Evolutionary conservation across 192 early-diverging fungal genomes (phyloP).

Genomic region (Coemansia sp.): DNA sequence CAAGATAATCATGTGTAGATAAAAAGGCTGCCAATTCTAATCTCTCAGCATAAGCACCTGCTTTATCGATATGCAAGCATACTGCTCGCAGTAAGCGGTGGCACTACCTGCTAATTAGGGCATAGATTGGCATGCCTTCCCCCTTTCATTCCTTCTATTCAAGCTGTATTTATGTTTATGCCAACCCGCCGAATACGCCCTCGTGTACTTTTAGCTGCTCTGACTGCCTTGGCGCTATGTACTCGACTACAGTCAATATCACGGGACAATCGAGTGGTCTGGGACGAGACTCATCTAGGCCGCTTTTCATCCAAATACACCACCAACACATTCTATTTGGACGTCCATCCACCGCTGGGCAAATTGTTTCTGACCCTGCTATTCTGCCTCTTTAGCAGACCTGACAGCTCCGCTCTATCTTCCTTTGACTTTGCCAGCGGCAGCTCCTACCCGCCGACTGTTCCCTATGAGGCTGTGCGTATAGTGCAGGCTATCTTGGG

Average conservation of each 20-base stretch:
- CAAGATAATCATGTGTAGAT: too few species aligned
- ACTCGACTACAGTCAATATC: slow-evolving; percentile 56
- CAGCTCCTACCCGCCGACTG: slow-evolving; percentile 72
- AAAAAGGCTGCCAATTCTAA: too few species aligned
- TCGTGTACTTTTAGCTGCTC: background rate
- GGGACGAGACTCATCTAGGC: slow-evolving; percentile 97
- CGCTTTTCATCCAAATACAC: slow-evolving; percentile 92
- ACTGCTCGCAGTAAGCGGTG: too few species aligned
- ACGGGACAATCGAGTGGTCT: slow-evolving; percentile 59
- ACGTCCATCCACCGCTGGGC: slow-evolving; percentile 94
- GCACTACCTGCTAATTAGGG: background rate
- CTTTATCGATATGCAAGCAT: too few species aligned
- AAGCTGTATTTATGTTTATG: background rate
- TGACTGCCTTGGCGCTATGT: slow-evolving; percentile 6
- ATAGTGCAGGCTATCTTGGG: slow-evolving; percentile 72
- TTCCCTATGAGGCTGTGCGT: slow-evolving; percentile 82
- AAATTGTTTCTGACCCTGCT: slow-evolving; percentile 68
- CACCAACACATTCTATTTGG: slow-evolving; percentile 88
- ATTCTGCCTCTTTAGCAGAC: slow-evolving; percentile 56
- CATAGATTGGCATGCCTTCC: background rate
- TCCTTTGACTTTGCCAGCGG: slow-evolving; percentile 80
- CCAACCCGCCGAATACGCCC: background rate
- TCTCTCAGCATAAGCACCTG: too few species aligned
- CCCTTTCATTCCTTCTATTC: background rate
- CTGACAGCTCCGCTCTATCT: slow-evolving; percentile 64